Base-by-base conservation (phyloP, 768 basidiomycete species). In the Leccinellum rugosiceps region DNA sequence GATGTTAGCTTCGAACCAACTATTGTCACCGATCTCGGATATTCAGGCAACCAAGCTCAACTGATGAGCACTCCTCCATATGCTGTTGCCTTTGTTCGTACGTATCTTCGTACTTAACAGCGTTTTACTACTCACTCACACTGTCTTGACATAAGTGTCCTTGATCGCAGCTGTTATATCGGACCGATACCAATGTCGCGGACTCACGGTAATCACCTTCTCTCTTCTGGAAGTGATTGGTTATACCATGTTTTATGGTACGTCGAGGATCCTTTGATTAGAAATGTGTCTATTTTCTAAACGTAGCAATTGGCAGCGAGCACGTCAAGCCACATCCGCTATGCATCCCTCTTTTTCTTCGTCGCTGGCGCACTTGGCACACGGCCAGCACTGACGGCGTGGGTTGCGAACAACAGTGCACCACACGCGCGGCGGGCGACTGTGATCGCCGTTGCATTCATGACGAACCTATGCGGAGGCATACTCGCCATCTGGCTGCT, bases 11-110 rank as follows among this genome's bases (percentile, higher is more conserved):
- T 92, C 71, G 75, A 83, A 7, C 90, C 90, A 8, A 84, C 85
- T 6, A 88, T 92, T 70, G 82, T 92, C 6, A 75, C 81, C 32
- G 74, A 77, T 9, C 78, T 88, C 3, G 86, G 86, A 30, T 86
- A 80, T 65, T 74, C 76, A 1, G 76, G 80, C 0, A 74, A 77
- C 28, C 68, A 74, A 19, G 81, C 84, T 4, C 85, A 50, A 32
- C 0, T 50, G 4, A 50, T 50, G 49, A 50, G 49, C 14, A 85
- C 87, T 0, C 78, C 77, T 9, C 58, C 51, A 7, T 58, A 49
- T 19, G 56, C 41, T 21, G 38, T 49, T 2, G 6, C 56, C 2
- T 60, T 35, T 45, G 31, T 30, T 38, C 3, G 80, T 77, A 31
- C 11, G 49, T 50, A 1, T 32, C 31, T 50, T 2, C 10, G 5